Conservation (phyloP, 148 eudicot species). For the Dianthus caryophyllus region DNA sequence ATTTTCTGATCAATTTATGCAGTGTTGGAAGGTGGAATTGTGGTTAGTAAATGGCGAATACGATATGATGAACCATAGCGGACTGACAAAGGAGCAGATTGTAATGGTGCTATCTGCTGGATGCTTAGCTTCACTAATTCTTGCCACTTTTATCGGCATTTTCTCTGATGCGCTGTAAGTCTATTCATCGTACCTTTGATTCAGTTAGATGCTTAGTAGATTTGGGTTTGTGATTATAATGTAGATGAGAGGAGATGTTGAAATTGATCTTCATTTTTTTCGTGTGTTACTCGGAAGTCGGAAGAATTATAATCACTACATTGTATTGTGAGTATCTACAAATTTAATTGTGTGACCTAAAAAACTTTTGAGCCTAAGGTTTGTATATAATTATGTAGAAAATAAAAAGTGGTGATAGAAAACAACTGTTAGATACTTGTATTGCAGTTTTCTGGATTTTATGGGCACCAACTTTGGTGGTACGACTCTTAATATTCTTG, state of each 20-base stretch:
- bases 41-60: constrained; percentile 72
- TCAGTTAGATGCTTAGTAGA: too few relatives aligned
- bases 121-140: constrained; percentile 47
- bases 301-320: neutral
- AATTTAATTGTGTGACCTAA: neutral
- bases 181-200: neutral
- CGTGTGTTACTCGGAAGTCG: neutral
- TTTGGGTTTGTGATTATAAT: neutral
- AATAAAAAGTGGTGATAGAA: neutral
- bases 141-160: constrained; percentile 59
- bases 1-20: constrained; percentile 13
- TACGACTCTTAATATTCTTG: constrained; percentile 28
- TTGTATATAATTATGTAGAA: neutral
- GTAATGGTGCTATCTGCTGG: constrained; percentile 47
- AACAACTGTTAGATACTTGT: neutral
- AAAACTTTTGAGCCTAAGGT: too few relatives aligned
- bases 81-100: constrained; percentile 54
- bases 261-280: neutral
- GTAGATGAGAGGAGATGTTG: neutral
- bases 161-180: constrained; percentile 82
- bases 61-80: constrained; percentile 49
- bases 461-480: constrained; percentile 89
- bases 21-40: constrained; percentile 78
- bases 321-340: neutral
- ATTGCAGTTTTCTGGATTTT: constrained; percentile 73